These are phyloP conservation scores for Penicillium arizonense DNA, from an alignment of 495 filamentous ascomycete genomes.

Conservation along the genomic window DNA sequence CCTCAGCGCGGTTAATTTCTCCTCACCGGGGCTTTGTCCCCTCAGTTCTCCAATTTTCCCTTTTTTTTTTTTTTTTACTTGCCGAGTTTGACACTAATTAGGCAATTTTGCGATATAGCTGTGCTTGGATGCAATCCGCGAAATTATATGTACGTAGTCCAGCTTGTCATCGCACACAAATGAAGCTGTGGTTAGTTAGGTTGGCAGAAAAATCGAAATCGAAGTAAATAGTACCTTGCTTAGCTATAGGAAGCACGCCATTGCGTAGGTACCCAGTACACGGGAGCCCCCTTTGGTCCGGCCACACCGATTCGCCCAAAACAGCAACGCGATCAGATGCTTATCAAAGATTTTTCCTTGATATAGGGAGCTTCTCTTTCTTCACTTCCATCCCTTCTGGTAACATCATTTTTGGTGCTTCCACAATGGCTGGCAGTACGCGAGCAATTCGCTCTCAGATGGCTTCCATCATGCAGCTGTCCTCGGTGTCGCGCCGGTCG, in stretches of 20 bases:
- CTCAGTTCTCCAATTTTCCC: slow-evolving; percentile 26
- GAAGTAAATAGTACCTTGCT: neutral
- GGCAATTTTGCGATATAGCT: neutral
- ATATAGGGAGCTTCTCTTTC: slow-evolving; percentile 7
- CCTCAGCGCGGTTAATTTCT: slow-evolving; percentile 31
- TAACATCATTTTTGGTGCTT: slow-evolving; percentile 5
- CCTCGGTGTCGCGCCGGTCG: slow-evolving; percentile 41
- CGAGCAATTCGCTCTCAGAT: slow-evolving; percentile 40
- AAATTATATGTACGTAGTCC: no score
- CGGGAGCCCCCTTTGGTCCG: slow-evolving; percentile 4
- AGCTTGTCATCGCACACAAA: no score
- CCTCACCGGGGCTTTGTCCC: slow-evolving; percentile 28
- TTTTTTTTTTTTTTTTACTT: slow-evolving; percentile 2
- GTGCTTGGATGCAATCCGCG: no score
- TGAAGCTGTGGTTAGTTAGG: neutral
- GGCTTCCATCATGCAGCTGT: slow-evolving; percentile 38
- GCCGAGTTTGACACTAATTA: neutral
- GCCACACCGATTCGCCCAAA: slow-evolving; percentile 47
- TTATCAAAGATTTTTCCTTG: slow-evolving; percentile 26
- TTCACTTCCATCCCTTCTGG: slow-evolving; percentile 14
- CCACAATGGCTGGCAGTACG: slow-evolving; percentile 43
- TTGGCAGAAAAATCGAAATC: neutral
- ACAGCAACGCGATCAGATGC: slow-evolving; percentile 26
- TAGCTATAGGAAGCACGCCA: neutral
- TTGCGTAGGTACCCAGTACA: slow-evolving; percentile 1